Evolutionary conservation across 805 yeast species (phyloP).

Genomic region (Candida hungchunana): DNA sequence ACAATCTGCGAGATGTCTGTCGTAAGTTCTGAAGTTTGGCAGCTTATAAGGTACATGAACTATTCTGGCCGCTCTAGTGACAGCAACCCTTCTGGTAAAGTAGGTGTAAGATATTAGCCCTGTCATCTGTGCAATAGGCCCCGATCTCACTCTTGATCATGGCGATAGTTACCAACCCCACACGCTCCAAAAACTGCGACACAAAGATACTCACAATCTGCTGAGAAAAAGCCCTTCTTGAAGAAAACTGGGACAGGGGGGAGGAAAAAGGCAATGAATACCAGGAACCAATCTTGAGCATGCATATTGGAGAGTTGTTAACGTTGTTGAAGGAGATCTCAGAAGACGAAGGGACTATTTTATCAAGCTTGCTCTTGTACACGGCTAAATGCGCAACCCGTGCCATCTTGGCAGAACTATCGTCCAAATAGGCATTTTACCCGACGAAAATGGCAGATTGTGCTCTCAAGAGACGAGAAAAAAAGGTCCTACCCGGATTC

Average conservation of each 20-base stretch:
- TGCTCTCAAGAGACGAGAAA: slow-evolving; percentile 3
- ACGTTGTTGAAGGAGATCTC: not conserved
- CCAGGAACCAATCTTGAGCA: slow-evolving; percentile 57
- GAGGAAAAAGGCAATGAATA: slow-evolving; percentile 59
- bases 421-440: too few species aligned
- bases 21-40: too few species aligned
- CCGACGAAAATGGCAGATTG: slow-evolving; percentile 4
- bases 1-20: too few species aligned
- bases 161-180: too few species aligned
- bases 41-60: too few species aligned
- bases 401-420: not conserved
- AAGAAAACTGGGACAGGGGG: slow-evolving; percentile 72
- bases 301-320: slow-evolving; percentile 24
- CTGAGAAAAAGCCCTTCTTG: slow-evolving; percentile 57
- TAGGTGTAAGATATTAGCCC: too few species aligned
- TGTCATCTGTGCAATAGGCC: too few species aligned
- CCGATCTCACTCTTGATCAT: too few species aligned
- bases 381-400: not conserved
- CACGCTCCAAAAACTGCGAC: too few species aligned
- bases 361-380: not conserved
- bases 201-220: slow-evolving; percentile 40
- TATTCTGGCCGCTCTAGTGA: too few species aligned
- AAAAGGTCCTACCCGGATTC: slow-evolving; percentile 31
- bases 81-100: too few species aligned
- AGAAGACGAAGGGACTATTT: not conserved